Conservation (phyloP, 805 yeast species). For the Gaillardinia entomophila region DNA sequence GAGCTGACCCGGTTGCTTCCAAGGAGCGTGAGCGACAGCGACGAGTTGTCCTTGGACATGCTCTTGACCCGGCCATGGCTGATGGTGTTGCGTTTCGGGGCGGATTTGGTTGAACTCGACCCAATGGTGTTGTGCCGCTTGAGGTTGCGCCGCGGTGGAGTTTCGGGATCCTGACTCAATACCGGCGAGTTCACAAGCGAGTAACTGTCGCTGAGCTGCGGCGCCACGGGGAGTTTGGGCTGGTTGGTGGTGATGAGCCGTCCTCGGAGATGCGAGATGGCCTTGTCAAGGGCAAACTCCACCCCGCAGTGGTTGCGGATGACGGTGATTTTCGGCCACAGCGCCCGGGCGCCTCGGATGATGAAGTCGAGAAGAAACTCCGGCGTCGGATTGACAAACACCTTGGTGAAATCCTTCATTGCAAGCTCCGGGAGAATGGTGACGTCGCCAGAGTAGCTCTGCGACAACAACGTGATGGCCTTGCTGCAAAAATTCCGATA, state of each 20-base stretch:
- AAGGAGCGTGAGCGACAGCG: not conserved
- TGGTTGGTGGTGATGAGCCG: slow-evolving; percentile 38
- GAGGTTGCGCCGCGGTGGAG: slow-evolving; percentile 10
- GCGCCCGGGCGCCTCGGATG: slow-evolving; percentile 80
- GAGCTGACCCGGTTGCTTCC: not conserved
- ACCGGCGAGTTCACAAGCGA: slow-evolving; percentile 18
- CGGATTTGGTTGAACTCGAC: too few species aligned
- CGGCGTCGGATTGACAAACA: slow-evolving; percentile 78
- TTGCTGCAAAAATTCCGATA: slow-evolving; percentile 69
- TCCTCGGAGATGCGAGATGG: slow-evolving; percentile 64
- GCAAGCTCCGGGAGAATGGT: slow-evolving; percentile 81
- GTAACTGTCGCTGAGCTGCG: not conserved
- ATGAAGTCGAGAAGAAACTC: slow-evolving; percentile 66
- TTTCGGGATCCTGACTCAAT: slow-evolving; percentile 3
- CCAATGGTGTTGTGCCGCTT: slow-evolving; percentile 18
- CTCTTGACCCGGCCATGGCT: not conserved
- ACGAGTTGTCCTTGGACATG: not conserved
- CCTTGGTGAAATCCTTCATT: slow-evolving; percentile 50
- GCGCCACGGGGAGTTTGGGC: too few species aligned
- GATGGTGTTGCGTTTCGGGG: not conserved
- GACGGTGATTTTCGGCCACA: slow-evolving; percentile 88
- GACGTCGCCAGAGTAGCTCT: slow-evolving; percentile 88
- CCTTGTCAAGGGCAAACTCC: slow-evolving; percentile 79
- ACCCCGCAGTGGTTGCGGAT: slow-evolving; percentile 86
- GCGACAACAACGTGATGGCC: slow-evolving; percentile 69